Base-by-base conservation (phyloP, 2,329 filamentous ascomycete species). In the Colletotrichum gigasporum region DNA sequence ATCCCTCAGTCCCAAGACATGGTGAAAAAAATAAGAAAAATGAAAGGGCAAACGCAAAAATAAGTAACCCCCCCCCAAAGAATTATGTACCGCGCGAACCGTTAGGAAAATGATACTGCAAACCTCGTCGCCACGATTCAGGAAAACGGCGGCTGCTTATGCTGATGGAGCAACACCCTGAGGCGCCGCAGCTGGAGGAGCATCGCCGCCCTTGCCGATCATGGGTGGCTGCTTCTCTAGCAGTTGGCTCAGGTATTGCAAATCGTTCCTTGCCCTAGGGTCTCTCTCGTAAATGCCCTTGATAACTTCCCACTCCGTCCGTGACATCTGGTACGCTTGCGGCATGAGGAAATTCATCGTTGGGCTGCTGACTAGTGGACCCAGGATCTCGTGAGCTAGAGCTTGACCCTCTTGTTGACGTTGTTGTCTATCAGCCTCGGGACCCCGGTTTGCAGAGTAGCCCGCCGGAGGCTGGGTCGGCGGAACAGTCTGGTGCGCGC, bases 271-370 rank as follows among this genome's bases (percentile, higher is more conserved):
- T 0, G 92, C 87, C 20, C 83, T 84, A 0, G 88, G 87, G 57
- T 93, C 89, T 10, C 84, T 82, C 51, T 89, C 84, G 22, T 93
- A 83, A 12, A 95, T 89, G 37, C 85, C 83, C 53, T 86, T 84
- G 66, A 97, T 86, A 26, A 96, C 87, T 58, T 86, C 83, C 85
- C 96, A 90, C 72, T 96, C 92, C 14, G 85, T 80, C n/a, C 86
- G 82, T 45, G 89, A 84, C 82, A 91, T 92, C 51, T 86, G 85
- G 18, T 85, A 87, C 1, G 90, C 90, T 68, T 92, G 89, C 5
- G 88, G 86, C 44, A 93, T 80, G 4, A 94, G 79, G 69, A 93
- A 91, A 22, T 87, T 83, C 8, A 92, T 87, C 0, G 90, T 91
- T 0, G 90, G 87, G 14, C 87, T 86, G 20, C 80, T 81, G 11